These are phyloP conservation scores for Meyerozyma athensensis DNA, from an alignment of 1,139 yeast species.

Conservation along the genomic window DNA sequence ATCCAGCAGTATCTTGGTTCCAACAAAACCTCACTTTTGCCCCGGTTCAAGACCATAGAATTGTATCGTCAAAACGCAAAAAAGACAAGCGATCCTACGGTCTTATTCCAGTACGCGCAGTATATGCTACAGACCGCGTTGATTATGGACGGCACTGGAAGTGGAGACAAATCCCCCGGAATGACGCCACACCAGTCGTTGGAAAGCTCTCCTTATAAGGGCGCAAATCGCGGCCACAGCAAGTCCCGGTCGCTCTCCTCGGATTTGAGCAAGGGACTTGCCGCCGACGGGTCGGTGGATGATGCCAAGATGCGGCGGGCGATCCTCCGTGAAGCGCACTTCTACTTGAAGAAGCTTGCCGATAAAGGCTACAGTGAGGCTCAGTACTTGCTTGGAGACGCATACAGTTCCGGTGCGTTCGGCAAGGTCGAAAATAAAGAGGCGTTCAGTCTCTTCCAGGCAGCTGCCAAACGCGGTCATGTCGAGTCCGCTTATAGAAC, in stretches of 20 bases:
- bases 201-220: constrained; percentile 22
- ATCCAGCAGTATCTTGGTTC: constrained; percentile 52
- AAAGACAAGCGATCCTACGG: constrained; percentile 78
- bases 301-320: constrained; percentile 38
- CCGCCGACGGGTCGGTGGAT: constrained; percentile 15
- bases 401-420: constrained; percentile 78
- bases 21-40: constrained; percentile 51
- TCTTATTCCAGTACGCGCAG: constrained; percentile 87
- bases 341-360: constrained; percentile 64
- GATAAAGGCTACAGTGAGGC: constrained; percentile 87
- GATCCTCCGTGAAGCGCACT: constrained; percentile 71
- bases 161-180: constrained; percentile 6
- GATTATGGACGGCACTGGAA: constrained; percentile 34
- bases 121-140: constrained; percentile 85
- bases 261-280: constrained; percentile 6
- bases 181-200: constrained; percentile 13
- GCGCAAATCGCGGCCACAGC: constrained; percentile 11
- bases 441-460: constrained; percentile 70
- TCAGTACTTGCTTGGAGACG: constrained; percentile 86
- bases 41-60: constrained; percentile 82
- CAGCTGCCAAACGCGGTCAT: constrained; percentile 93
- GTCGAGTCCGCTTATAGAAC: constrained; percentile 89
- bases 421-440: constrained; percentile 80
- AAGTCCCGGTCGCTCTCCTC: constrained; percentile 15
- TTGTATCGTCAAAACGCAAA: constrained; percentile 82